These are phyloP conservation scores for Limnomonas spitsbergensis DNA, from an alignment of 139 green algal species.

Conservation along the genomic window DNA sequence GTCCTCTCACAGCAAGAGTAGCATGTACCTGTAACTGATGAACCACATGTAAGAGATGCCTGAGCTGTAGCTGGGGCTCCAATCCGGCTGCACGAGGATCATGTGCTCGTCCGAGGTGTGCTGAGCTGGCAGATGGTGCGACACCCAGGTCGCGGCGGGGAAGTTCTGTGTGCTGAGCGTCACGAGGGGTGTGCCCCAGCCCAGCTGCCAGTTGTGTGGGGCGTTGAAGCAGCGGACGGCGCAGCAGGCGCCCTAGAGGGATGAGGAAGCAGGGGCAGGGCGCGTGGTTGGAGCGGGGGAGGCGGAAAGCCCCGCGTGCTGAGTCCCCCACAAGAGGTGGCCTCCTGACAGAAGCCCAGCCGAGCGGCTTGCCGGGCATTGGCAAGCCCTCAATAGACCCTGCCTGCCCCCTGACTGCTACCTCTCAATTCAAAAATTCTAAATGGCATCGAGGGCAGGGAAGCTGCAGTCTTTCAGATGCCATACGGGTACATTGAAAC, in stretches of 20 bases:
- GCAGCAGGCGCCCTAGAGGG: constrained; percentile 3
- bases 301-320: no score
- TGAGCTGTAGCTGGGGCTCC: background rate
- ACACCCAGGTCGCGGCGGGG: background rate
- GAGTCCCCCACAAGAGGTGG: no score
- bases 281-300: no score
- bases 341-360: no score
- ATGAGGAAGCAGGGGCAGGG: no score
- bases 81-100: constrained; percentile 12
- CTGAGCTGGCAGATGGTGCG: constrained; percentile 9
- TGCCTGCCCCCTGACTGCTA: no score
- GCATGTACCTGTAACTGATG: constrained; percentile 11
- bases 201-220: constrained; percentile 47
- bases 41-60: background rate
- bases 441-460: no score
- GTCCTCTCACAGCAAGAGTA: background rate
- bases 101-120: constrained; percentile 1
- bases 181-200: constrained; percentile 19
- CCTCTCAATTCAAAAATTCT: no score
- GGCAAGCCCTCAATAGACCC: no score
- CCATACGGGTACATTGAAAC: no score
- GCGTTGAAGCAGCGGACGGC: constrained; percentile 34
- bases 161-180: background rate
- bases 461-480: no score
- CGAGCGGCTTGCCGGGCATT: no score